A percentile compares a stretch with the other conserved stretches of the same genome.
These are phyloP conservation scores for Trichoderma pleuroti DNA, from an alignment of 2,329 filamentous ascomycete species.

Conservation along the genomic window DNA sequence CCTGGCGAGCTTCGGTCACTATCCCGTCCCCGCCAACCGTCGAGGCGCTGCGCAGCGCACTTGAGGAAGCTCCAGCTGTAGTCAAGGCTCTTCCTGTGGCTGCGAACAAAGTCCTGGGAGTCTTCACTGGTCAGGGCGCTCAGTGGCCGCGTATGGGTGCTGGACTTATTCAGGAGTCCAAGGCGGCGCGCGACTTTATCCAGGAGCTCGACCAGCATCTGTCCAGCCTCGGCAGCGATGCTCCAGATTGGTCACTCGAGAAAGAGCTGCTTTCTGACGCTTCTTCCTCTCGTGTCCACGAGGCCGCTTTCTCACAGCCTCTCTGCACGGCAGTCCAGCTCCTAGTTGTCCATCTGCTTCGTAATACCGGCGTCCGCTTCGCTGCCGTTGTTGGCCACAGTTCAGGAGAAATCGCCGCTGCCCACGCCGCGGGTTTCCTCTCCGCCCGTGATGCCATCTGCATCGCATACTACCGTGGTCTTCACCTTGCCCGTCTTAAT, in stretches of 20 bases:
- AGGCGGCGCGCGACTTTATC: too few relatives aligned
- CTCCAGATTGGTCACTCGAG: too few relatives aligned
- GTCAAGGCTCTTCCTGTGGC: too few relatives aligned
- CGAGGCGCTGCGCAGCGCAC: too few relatives aligned
- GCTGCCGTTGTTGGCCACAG: neutral
- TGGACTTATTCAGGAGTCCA: too few relatives aligned
- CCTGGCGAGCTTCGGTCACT: too few relatives aligned
- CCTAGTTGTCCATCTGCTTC: neutral
- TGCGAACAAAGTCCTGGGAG: conserved; percentile 2
- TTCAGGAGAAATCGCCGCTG: neutral
- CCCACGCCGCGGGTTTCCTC: neutral
- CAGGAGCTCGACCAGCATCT: too few relatives aligned
- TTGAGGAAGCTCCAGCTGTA: too few relatives aligned
- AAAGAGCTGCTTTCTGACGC: too few relatives aligned
- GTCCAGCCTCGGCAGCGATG: too few relatives aligned
- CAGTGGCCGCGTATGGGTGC: conserved; percentile 20
- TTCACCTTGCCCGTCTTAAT: neutral
- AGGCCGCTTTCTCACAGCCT: neutral
- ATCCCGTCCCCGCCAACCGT: too few relatives aligned
- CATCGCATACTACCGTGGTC: neutral
- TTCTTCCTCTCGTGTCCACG: too few relatives aligned
- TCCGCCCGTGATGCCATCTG: neutral
- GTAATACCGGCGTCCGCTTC: neutral
- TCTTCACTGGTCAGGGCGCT: conserved; percentile 36
- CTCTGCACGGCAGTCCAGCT: neutral